Percentiles rank a stretch among this genome's conserved stretches.
Evolutionary conservation across 2,329 filamentous ascomycete genomes (phyloP).

Genomic region (Nectriaceae sp.): DNA sequence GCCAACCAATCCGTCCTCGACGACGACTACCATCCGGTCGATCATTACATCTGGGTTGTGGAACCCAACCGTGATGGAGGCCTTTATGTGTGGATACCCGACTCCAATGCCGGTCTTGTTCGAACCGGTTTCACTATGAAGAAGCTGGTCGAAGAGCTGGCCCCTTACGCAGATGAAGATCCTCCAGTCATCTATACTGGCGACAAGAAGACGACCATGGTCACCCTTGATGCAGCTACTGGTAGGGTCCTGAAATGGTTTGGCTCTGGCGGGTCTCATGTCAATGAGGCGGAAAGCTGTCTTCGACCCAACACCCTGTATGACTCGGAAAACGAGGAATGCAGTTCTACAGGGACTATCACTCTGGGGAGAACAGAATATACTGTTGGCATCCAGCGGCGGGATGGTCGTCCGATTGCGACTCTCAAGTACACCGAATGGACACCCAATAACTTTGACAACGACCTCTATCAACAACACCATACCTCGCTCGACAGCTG

Average conservation of each 20-base stretch:
- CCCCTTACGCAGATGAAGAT: conserved; percentile 74
- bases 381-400: conserved; percentile 79
- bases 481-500: conserved; percentile 77
- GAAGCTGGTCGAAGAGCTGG: conserved; percentile 78
- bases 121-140: conserved; percentile 77
- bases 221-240: conserved; percentile 84
- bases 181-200: conserved; percentile 86
- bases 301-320: conserved; percentile 67
- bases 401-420: conserved; percentile 74
- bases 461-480: conserved; percentile 84
- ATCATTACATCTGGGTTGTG: conserved; percentile 93
- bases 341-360: conserved; percentile 76
- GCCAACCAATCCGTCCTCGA: conserved; percentile 64
- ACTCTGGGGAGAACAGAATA: conserved; percentile 89
- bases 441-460: conserved; percentile 88
- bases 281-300: conserved; percentile 75
- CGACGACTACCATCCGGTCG: conserved; percentile 64
- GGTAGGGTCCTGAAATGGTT: conserved; percentile 84
- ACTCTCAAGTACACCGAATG: conserved; percentile 93
- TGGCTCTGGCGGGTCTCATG: conserved; percentile 69
- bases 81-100: conserved; percentile 82
- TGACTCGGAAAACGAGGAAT: conserved; percentile 71
- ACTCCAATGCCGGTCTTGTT: conserved; percentile 58
- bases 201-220: conserved; percentile 85
- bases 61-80: conserved; percentile 87